These are phyloP conservation scores for Diplodia mutila DNA, from an alignment of 2,329 filamentous ascomycete genomes.

Conservation along the genomic window DNA sequence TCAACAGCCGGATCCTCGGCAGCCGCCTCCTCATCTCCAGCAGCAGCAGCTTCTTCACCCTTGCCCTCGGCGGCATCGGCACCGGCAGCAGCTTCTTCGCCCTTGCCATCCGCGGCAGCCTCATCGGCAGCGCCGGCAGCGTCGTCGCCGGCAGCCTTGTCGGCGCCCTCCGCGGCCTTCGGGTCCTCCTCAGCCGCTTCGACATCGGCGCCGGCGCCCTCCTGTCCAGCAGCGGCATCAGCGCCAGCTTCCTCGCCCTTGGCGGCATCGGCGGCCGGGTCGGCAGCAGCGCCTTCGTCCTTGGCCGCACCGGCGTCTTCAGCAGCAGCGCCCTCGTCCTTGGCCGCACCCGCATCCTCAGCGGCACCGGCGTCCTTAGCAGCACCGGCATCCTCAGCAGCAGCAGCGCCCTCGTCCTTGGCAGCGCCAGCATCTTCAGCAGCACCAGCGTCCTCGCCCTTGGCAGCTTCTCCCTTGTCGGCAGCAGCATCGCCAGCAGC, in stretches of 20 bases:
- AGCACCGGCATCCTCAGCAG: not conserved
- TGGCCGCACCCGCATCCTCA: not conserved
- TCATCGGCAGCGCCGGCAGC: not conserved
- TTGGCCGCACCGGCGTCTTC: not conserved
- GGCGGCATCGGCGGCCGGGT: too few relatives aligned
- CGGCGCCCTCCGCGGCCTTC: not conserved
- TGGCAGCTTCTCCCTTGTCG: not conserved
- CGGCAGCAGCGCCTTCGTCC: not conserved
- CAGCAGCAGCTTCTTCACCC: not conserved
- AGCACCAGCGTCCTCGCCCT: not conserved
- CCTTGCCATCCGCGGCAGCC: not conserved
- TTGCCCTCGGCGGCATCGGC: not conserved
- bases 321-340: not conserved
- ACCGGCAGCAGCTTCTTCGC: too few relatives aligned
- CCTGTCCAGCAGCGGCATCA: not conserved
- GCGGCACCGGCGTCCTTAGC: not conserved
- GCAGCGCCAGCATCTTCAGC: not conserved
- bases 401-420: not conserved
- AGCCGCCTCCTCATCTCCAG: too few relatives aligned
- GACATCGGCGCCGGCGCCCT: not conserved
- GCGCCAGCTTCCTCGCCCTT: not conserved
- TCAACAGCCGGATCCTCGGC: too few relatives aligned
- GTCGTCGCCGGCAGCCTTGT: not conserved
- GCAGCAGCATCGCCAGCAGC: not conserved
- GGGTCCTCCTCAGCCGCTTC: not conserved